Evolutionary conservation across 495 filamentous ascomycete species (phyloP), one percentile per base, ranked within the genome.

Genomic region (Lasiosphaeria hispida): DNA sequence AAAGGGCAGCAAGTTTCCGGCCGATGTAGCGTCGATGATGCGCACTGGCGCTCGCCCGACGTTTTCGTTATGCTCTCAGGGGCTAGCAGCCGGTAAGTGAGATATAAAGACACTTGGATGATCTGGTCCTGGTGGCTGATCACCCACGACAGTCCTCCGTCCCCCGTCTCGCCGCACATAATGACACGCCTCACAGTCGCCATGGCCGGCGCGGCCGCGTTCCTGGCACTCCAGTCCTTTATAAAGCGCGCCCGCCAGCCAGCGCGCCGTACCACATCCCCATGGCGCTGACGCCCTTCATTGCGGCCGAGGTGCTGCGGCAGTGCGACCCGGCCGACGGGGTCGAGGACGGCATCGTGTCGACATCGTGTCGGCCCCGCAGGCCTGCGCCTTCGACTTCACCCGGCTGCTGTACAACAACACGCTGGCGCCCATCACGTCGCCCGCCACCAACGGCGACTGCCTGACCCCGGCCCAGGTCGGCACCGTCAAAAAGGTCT

Each of bases 301-400:
- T 86, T 36, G 80, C 77, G 9, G 66, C 74, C 0, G 83, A 85
- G 65, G 76, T 88, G n/a, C n/a, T 87, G n/a, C 74, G 75, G 4
- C 85, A 89, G 62, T 90, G 86, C 55, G 86, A 90, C 62, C 59
- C 43, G 2, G 67, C 80, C 36, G 87, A 89, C 61, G 86, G 86
- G 1, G 75, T 85, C 0, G 66, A 71, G 9, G 86, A 89, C 60
- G 82, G 78, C 19, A 84, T 88, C 62, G 84, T 89, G 59, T 82
- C 79, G 50, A n/a, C n/a, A n/a, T n/a, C n/a, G n/a, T n/a, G n/a
- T n/a, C n/a, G n/a, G 70, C 78, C 49, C 81, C 85, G 0, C 71
- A 76, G 45, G 71, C 80, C n/a, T 89, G 87, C 71, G 63, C 75
- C 19, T 79, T 86, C 11, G 63, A 78, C 41, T 70, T 81, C 11